Conservation (phyloP, 805 yeast species). For the Metschnikowia matae region DNA sequence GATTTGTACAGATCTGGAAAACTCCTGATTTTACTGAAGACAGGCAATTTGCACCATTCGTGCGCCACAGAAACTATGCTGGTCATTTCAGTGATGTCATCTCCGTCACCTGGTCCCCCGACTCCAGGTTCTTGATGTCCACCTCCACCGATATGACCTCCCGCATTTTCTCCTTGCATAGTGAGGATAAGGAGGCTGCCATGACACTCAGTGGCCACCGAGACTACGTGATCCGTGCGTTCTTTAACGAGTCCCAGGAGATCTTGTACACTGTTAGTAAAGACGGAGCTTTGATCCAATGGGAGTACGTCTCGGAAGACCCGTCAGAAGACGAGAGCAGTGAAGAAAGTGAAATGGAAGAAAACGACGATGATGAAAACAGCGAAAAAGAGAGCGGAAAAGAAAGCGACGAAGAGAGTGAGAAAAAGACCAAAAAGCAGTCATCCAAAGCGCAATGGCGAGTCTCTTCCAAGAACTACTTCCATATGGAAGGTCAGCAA, state of each 20-base stretch:
- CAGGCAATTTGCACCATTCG: constrained; percentile 93
- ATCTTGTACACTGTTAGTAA: constrained; percentile 85
- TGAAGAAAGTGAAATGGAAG: constrained; percentile 24
- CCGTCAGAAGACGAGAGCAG: constrained; percentile 38
- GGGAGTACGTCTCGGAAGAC: constrained; percentile 71
- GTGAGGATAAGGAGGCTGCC: constrained; percentile 67
- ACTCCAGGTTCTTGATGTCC: constrained; percentile 81
- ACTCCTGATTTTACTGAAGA: constrained; percentile 80
- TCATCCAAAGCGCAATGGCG: constrained; percentile 51
- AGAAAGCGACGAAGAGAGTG: neutral
- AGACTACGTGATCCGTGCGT: constrained; percentile 83
- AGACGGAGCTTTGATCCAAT: constrained; percentile 89
- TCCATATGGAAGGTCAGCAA: constrained; percentile 58
- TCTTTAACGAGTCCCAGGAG: constrained; percentile 84
- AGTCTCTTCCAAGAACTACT: constrained; percentile 72
- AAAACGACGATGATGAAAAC: constrained; percentile 15
- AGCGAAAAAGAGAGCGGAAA: neutral
- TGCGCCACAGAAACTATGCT: constrained; percentile 82
- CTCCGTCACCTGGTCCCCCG: constrained; percentile 83
- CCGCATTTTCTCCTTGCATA: constrained; percentile 70
- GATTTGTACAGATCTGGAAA: constrained; percentile 89
- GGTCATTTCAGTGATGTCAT: constrained; percentile 87
- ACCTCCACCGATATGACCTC: constrained; percentile 89
- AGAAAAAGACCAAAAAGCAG: neutral
- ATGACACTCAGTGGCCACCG: constrained; percentile 89